Evolutionary conservation across 441 rosid genomes (phyloP).

Genomic region (Eruca vesicaria): DNA sequence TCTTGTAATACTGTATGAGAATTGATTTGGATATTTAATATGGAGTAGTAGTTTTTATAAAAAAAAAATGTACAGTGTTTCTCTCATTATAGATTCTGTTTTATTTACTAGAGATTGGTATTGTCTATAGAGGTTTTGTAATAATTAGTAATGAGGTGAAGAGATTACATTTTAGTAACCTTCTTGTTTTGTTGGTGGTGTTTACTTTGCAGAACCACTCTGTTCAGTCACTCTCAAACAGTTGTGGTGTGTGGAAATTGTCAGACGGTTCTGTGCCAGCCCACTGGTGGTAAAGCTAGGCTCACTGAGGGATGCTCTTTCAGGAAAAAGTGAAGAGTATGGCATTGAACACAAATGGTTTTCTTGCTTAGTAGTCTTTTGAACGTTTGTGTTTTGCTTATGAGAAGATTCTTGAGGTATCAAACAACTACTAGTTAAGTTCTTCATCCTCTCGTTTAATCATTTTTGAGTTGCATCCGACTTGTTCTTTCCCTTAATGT

Average conservation of each 20-base stretch:
- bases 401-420: not conserved
- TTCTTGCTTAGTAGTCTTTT: not conserved
- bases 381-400: not conserved
- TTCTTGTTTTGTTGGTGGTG: not conserved
- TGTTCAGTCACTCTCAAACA: constrained; percentile 61
- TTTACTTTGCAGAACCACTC: constrained; percentile 46
- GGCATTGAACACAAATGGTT: no score
- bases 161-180: not conserved
- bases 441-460: not conserved
- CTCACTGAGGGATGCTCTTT: constrained; percentile 57
- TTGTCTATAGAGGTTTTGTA: not conserved
- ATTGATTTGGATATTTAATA: not conserved
- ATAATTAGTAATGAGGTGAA: not conserved
- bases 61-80: not conserved
- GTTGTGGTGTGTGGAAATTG: constrained; percentile 58
- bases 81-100: no score
- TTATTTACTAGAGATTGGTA: not conserved
- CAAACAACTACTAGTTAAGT: not conserved
- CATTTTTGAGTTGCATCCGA: not conserved
- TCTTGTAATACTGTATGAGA: not conserved
- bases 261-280: constrained; percentile 57
- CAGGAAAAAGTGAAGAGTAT: constrained; percentile 42
- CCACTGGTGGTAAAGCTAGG: constrained; percentile 57
- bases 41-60: not conserved
- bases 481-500: no score